These are phyloP conservation scores for Elaphomyces granulatus DNA, from an alignment of 495 filamentous ascomycete genomes.

Conservation along the genomic window DNA sequence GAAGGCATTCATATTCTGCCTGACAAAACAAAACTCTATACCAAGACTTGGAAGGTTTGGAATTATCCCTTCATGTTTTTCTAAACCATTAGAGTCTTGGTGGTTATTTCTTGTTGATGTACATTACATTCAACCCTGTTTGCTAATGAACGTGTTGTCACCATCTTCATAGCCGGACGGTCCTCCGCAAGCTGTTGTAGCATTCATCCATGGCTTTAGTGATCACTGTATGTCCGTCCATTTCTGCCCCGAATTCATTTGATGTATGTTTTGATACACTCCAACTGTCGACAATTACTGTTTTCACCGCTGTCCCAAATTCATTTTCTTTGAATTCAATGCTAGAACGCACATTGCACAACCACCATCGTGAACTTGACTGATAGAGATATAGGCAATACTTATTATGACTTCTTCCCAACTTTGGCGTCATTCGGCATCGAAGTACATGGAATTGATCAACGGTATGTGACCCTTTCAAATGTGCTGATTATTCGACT, in stretches of 20 bases:
- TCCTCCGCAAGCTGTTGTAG: constrained; percentile 46
- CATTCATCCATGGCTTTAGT: constrained; percentile 77
- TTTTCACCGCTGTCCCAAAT: background rate
- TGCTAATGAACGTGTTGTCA: background rate
- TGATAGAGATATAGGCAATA: constrained; percentile 32
- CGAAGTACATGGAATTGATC: constrained; percentile 61
- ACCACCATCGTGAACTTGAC: background rate
- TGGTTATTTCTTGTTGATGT: constrained; percentile 1
- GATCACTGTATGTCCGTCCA: constrained; percentile 44
- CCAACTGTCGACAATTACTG: background rate
- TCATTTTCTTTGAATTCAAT: background rate
- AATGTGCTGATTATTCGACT: too few species aligned
- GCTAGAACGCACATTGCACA: background rate
- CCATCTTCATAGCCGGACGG: constrained; percentile 27
- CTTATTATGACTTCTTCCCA: constrained; percentile 55
- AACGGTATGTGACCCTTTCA: constrained; percentile 46
- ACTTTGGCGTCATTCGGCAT: constrained; percentile 56
- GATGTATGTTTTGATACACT: too few species aligned
- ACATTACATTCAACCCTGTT: background rate
- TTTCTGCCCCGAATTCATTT: background rate
- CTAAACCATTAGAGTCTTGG: constrained; percentile 3
- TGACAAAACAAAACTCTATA: constrained; percentile 52
- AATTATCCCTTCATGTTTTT: background rate
- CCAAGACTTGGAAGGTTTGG: constrained; percentile 75
- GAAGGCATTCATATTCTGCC: constrained; percentile 22